Percentiles rank a stretch among this genome's conserved stretches.
These are phyloP conservation scores for Hemerocallis citrina DNA, from an alignment of 106 monocot genomes.

Conservation along the genomic window DNA sequence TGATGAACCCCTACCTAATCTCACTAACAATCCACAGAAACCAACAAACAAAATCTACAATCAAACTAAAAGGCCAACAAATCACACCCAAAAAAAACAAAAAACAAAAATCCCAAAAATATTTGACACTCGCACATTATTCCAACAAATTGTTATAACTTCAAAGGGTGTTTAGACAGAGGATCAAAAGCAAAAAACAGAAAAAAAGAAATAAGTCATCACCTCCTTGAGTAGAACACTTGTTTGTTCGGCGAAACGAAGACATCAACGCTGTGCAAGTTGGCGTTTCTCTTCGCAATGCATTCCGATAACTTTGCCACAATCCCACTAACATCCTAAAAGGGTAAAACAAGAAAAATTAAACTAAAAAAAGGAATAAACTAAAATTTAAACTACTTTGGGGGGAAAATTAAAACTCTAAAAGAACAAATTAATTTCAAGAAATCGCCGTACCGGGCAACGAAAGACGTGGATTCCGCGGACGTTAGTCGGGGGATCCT, in stretches of 20 bases:
- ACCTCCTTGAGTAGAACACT: slow-evolving; percentile 90
- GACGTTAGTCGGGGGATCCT: neutral
- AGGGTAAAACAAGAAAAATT: neutral
- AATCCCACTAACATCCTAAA: slow-evolving; percentile 76
- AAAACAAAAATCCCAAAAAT: too few relatives aligned
- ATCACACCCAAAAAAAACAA: too few relatives aligned
- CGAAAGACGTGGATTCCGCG: slow-evolving; percentile 87
- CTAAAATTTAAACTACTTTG: neutral
- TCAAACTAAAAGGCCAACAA: too few relatives aligned
- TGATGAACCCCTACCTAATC: too few relatives aligned
- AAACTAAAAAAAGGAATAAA: neutral
- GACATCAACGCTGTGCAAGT: slow-evolving; percentile 80
- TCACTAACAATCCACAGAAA: too few relatives aligned
- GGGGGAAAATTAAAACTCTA: neutral
- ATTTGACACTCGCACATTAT: too few relatives aligned
- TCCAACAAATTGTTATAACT: too few relatives aligned
- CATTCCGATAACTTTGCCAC: slow-evolving; percentile 83
- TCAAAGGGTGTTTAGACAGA: too few relatives aligned
- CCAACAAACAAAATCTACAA: too few relatives aligned
- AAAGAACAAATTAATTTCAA: neutral
- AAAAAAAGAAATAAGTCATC: too few relatives aligned
- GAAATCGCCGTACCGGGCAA: slow-evolving; percentile 58
- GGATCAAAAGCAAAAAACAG: too few relatives aligned
- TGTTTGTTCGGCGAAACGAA: slow-evolving; percentile 73
- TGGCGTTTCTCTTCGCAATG: slow-evolving; percentile 72